phyloP scores from a whole-genome alignment of 2,329 filamentous ascomycete genomes.

The Colletotrichum cordylinicola region DNA sequence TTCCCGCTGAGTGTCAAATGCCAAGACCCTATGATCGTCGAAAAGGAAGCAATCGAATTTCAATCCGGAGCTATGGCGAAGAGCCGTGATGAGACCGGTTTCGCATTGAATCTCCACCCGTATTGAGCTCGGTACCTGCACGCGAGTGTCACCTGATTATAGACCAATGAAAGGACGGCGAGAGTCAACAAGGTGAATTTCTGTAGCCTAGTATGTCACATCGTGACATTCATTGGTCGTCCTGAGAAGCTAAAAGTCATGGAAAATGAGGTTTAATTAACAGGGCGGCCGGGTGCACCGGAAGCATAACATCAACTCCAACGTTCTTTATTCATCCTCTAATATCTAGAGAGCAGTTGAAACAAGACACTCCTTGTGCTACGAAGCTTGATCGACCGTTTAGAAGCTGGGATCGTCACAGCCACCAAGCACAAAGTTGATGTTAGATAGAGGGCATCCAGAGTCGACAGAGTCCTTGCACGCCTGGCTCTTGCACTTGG shows the following conservation, averaged over 20 bases:
- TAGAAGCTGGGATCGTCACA: slow-evolving; percentile 2
- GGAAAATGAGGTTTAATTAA: neutral
- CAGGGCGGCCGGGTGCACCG: neutral
- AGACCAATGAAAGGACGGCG: neutral
- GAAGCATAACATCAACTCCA: neutral
- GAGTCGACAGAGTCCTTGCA: neutral
- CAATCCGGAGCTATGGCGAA: neutral
- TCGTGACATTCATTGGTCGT: neutral
- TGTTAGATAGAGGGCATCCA: neutral
- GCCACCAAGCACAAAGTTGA: slow-evolving; percentile 1
- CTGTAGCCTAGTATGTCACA: neutral
- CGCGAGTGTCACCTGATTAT: neutral
- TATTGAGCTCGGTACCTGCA: neutral
- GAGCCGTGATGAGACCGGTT: neutral
- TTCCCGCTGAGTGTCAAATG: neutral
- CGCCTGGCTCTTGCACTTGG: slow-evolving; percentile 6
- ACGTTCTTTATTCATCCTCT: neutral
- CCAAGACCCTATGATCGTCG: neutral
- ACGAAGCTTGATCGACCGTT: neutral
- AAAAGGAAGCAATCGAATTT: neutral
- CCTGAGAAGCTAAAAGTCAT: neutral
- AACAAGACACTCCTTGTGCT: neutral
- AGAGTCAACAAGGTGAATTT: neutral
- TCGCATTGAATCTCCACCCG: neutral
- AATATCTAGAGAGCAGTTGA: neutral